phyloP scores from a whole-genome alignment of 2,329 filamentous ascomycete genomes.

The Annulohypoxylon truncatum region DNA sequence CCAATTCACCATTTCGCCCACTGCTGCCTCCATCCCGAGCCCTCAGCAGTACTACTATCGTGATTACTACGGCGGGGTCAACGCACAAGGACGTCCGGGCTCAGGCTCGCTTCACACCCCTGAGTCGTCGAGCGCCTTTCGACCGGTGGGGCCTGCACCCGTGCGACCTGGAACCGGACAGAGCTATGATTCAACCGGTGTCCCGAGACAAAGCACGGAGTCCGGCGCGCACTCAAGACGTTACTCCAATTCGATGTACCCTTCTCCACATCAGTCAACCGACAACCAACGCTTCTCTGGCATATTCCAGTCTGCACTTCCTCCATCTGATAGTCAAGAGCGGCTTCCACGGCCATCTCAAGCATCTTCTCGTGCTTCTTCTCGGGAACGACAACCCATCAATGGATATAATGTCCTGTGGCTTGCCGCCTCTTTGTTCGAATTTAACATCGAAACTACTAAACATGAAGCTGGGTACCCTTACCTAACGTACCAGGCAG shows the following conservation, averaged over 20 bases:
- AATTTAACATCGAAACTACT: conserved; percentile 95
- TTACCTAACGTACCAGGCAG: conserved; percentile 93
- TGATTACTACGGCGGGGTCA: conserved; percentile 61
- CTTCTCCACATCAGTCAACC: conserved; percentile 59
- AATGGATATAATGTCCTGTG: conserved; percentile 82
- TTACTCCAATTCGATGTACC: conserved; percentile 67
- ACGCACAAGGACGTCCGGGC: conserved; percentile 64
- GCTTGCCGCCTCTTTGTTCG: conserved; percentile 91
- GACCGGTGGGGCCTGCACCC: conserved; percentile 59
- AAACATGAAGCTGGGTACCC: conserved; percentile 95
- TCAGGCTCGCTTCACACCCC: conserved; percentile 68
- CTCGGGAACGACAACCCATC: conserved; percentile 65
- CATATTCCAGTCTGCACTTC: conserved; percentile 88
- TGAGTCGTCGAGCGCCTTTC: conserved; percentile 62
- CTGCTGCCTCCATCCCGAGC: conserved; percentile 58
- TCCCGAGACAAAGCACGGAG: conserved; percentile 65
- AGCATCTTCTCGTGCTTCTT: conserved; percentile 70
- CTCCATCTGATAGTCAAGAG: conserved; percentile 75
- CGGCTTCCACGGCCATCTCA: conserved; percentile 65
- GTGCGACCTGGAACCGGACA: conserved; percentile 69
- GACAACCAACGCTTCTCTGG: conserved; percentile 73
- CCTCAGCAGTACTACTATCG: conserved; percentile 68
- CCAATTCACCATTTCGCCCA: conserved; percentile 71
- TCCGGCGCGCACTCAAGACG: conserved; percentile 59
- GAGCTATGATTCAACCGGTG: conserved; percentile 66